phyloP scores from a whole-genome alignment of 139 green algal species.

The Chlorella vulgaris region DNA sequence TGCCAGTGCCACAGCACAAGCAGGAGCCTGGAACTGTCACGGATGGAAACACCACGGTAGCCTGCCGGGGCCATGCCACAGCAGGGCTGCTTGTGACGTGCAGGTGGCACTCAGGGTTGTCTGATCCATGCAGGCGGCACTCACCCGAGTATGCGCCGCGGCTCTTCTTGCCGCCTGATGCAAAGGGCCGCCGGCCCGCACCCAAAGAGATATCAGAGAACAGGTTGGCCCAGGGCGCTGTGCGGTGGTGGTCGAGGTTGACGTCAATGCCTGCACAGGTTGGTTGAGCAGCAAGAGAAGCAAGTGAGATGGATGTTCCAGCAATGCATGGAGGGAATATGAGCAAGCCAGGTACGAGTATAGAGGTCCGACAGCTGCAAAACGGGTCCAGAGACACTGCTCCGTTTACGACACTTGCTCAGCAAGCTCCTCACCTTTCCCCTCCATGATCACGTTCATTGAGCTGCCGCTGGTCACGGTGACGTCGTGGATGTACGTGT shows the following conservation, averaged over 20 bases:
- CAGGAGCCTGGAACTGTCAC: no score
- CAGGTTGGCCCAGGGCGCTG: conserved; percentile 5
- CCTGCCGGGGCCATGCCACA: no score
- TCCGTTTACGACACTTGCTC: background rate
- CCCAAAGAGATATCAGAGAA: background rate
- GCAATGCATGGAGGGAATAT: no score
- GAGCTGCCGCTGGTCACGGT: background rate
- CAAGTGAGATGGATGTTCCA: no score
- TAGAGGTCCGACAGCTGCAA: no score
- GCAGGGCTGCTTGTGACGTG: no score
- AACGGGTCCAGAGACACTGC: background rate
- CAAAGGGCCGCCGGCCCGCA: background rate
- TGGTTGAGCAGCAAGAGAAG: no score
- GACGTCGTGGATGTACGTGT: conserved; percentile 6
- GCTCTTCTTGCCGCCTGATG: background rate
- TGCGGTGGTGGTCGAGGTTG: background rate
- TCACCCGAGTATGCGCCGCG: conserved; percentile 15
- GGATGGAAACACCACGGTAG: no score
- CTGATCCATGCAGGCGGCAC: no score
- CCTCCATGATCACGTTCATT: conserved; percentile 13
- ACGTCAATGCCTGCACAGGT: background rate
- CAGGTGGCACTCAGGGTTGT: no score
- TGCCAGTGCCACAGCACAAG: no score
- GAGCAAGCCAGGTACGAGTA: no score
- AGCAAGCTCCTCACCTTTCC: background rate